Conservation (phyloP, 148 eudicot species). For the Polygonum aviculare region DNA sequence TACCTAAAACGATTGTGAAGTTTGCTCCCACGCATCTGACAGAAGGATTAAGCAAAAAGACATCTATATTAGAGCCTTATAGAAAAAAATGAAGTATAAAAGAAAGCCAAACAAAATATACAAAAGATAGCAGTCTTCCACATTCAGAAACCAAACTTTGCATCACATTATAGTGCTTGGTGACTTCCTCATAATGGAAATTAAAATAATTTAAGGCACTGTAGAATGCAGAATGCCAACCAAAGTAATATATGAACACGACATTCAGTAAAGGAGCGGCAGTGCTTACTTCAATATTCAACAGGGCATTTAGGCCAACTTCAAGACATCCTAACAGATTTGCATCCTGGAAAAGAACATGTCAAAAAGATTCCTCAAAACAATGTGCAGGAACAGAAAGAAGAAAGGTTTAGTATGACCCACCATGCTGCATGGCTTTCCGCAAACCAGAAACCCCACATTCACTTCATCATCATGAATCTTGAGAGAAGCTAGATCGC, state of each 20-base stretch:
- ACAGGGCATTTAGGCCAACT: constrained; percentile 89
- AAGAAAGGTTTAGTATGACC: constrained; percentile 16
- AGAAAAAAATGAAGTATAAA: not conserved
- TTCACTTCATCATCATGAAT: constrained; percentile 78
- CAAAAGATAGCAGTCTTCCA: not conserved
- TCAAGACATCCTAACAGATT: constrained; percentile 62
- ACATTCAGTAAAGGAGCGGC: not conserved
- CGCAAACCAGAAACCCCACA: constrained; percentile 79
- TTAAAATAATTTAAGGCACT: not conserved
- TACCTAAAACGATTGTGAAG: constrained; percentile 96
- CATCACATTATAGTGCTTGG: not conserved
- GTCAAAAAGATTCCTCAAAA: not conserved
- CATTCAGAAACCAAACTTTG: not conserved
- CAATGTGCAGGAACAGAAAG: constrained; percentile 6
- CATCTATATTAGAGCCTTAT: not conserved
- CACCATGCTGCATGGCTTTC: constrained; percentile 63
- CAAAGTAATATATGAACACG: not conserved
- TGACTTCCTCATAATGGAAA: not conserved
- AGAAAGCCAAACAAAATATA: not conserved
- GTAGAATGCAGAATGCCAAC: not conserved
- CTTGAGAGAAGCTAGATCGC: constrained; percentile 46
- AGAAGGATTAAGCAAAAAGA: constrained; percentile 9
- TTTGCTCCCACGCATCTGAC: constrained; percentile 91
- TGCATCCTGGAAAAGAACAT: constrained; percentile 49
- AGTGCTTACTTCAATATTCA: constrained; percentile 80